Percentiles rank a stretch among this genome's conserved stretches.
phyloP scores from a whole-genome alignment of 345 rosid species.

The Citrus mangshanensis region DNA sequence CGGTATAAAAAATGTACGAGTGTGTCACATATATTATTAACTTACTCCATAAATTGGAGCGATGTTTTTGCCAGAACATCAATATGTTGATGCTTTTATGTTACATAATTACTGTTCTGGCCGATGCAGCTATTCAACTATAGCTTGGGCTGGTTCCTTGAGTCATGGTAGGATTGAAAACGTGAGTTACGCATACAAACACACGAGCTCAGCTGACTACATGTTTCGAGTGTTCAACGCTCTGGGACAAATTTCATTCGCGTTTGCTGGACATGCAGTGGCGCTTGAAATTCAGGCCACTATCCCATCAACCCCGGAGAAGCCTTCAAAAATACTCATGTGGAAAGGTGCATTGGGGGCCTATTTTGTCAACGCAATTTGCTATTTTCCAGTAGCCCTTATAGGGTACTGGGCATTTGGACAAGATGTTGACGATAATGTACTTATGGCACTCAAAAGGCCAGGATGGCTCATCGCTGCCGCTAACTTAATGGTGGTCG shows the following conservation, averaged over 20 bases:
- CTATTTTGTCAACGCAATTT: constrained; percentile 77
- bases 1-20: not conserved
- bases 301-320: constrained; percentile 83
- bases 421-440: constrained; percentile 78
- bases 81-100: not conserved
- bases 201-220: constrained; percentile 40
- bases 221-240: constrained; percentile 79
- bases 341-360: constrained; percentile 89
- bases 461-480: constrained; percentile 90
- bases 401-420: constrained; percentile 88
- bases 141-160: constrained; percentile 84
- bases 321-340: constrained; percentile 79
- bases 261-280: constrained; percentile 94
- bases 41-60: not conserved
- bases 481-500: constrained; percentile 91
- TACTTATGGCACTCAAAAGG: constrained; percentile 52
- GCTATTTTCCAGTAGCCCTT: constrained; percentile 94
- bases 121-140: constrained; percentile 73
- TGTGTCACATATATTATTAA: not conserved
- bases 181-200: constrained; percentile 70
- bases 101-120: not conserved
- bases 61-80: not conserved
- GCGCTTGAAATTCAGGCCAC: constrained; percentile 94
- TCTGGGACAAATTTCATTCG: constrained; percentile 80
- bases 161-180: constrained; percentile 51